Evolutionary conservation across 106 monocot species (phyloP).

Genomic region (Alisma plantagoaquatica): DNA sequence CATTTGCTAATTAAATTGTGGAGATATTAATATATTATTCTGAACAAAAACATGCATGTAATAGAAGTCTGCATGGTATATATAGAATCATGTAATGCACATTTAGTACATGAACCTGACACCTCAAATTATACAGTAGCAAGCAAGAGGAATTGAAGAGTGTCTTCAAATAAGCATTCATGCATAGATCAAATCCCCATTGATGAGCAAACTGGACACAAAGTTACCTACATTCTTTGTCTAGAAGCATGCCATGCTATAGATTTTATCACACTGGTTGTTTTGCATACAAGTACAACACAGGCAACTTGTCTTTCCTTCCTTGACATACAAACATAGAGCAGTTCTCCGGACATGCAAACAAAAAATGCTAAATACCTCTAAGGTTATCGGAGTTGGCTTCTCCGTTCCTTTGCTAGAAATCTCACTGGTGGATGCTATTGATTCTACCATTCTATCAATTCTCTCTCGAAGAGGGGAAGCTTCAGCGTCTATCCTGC

Average conservation of each 20-base stretch:
- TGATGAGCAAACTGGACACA: neutral
- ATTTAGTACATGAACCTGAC: too few species aligned
- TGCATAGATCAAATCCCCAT: neutral
- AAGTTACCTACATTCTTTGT: too few species aligned
- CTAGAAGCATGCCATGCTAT: too few species aligned
- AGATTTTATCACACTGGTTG: too few species aligned
- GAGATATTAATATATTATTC: too few species aligned
- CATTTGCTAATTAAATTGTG: too few species aligned
- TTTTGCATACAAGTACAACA: too few species aligned
- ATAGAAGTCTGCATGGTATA: too few species aligned
- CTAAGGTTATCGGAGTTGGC: conserved; percentile 18
- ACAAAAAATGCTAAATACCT: conserved; percentile 23
- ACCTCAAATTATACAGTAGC: too few species aligned
- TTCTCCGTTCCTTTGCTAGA: conserved; percentile 22
- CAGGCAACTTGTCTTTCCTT: neutral
- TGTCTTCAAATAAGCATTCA: neutral
- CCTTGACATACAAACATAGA: neutral
- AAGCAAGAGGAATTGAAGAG: neutral
- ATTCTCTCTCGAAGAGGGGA: conserved; percentile 37
- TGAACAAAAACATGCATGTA: too few species aligned
- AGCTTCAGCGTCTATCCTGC: conserved; percentile 67
- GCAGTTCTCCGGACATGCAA: neutral
- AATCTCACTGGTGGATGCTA: conserved; percentile 15
- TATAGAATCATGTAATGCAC: too few species aligned
- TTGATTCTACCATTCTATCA: conserved; percentile 32